Conservation (phyloP, 2,329 filamentous ascomycete species). For the Cytospora piceae region DNA sequence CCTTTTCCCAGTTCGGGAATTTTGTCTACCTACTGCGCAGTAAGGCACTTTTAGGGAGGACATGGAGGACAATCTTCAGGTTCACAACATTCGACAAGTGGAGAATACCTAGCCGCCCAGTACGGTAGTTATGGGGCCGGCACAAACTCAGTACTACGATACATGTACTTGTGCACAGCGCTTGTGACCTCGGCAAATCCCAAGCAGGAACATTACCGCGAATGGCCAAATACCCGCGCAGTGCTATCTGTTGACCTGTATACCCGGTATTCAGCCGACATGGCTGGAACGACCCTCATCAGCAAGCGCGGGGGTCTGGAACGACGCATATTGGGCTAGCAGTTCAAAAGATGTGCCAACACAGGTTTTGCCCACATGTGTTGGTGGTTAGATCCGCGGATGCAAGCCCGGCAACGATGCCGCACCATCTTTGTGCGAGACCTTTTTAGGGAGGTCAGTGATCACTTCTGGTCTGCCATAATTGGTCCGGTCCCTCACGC, state of each 20-base stretch:
- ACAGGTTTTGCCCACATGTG: conserved; percentile 4
- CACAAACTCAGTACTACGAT: conserved; percentile 10
- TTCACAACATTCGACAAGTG: conserved; percentile 25
- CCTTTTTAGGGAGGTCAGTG: conserved; percentile 29
- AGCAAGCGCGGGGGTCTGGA: conserved; percentile 1
- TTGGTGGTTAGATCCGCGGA: conserved; percentile 26
- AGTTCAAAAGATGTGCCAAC: neutral
- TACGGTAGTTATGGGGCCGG: conserved; percentile 19
- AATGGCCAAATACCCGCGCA: conserved; percentile 27
- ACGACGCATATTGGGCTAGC: neutral
- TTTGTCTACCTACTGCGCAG: conserved; percentile 18
- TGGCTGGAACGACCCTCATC: conserved; percentile 6
- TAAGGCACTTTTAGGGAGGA: neutral
- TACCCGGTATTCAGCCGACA: conserved; percentile 2
- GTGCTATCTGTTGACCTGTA: conserved; percentile 8
- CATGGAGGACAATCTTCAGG: conserved; percentile 19
- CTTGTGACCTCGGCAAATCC: conserved; percentile 26
- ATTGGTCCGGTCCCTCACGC: conserved; percentile 24
- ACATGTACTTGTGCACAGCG: conserved; percentile 11
- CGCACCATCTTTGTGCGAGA: conserved; percentile 20
- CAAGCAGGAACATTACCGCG: conserved; percentile 24
- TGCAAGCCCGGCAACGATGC: conserved; percentile 23
- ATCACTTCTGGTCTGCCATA: conserved; percentile 22
- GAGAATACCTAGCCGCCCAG: conserved; percentile 22
- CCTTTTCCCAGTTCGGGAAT: conserved; percentile 24